Conservation (phyloP, 2,329 filamentous ascomycete genomes). For the Incumbomyces delicatus region DNA sequence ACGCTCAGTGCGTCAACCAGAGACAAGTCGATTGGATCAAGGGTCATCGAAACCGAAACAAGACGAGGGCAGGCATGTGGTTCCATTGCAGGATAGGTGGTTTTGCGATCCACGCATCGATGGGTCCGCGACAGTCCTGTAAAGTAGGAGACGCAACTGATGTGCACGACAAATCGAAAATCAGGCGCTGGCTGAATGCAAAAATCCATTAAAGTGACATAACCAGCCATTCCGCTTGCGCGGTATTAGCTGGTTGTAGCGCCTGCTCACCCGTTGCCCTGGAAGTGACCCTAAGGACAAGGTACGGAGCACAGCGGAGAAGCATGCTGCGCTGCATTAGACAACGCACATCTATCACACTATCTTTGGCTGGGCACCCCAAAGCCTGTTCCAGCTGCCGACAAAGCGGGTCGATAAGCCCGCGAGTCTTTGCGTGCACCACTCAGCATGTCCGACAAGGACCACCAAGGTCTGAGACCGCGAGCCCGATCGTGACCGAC, state of each 20-base stretch:
- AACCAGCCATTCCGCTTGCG: neutral
- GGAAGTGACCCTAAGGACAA: neutral
- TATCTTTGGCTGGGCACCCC: slow-evolving; percentile 1
- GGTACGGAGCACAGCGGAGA: slow-evolving; percentile 3
- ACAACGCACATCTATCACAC: slow-evolving; percentile 4
- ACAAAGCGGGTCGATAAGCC: too few relatives aligned
- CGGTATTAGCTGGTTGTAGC: neutral
- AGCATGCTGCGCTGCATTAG: neutral
- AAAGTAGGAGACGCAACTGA: neutral
- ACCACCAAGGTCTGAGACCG: too few relatives aligned
- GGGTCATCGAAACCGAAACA: slow-evolving; percentile 1
- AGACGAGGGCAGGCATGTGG: slow-evolving; percentile 2
- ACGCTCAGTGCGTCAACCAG: neutral
- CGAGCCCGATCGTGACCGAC: too few relatives aligned
- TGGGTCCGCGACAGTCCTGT: neutral
- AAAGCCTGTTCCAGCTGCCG: too few relatives aligned
- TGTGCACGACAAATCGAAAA: neutral
- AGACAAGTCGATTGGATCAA: slow-evolving; percentile 6
- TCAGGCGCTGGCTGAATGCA: slow-evolving; percentile 6
- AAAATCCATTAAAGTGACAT: slow-evolving; percentile 2
- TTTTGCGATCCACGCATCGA: slow-evolving; percentile 1
- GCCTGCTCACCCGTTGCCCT: slow-evolving; percentile 3
- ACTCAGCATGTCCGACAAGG: too few relatives aligned
- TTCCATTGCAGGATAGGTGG: slow-evolving; percentile 3
- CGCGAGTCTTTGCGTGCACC: too few relatives aligned